Base-by-base conservation (phyloP, 2,329 filamentous ascomycete species). In the Fusarium oligoseptatum region DNA sequence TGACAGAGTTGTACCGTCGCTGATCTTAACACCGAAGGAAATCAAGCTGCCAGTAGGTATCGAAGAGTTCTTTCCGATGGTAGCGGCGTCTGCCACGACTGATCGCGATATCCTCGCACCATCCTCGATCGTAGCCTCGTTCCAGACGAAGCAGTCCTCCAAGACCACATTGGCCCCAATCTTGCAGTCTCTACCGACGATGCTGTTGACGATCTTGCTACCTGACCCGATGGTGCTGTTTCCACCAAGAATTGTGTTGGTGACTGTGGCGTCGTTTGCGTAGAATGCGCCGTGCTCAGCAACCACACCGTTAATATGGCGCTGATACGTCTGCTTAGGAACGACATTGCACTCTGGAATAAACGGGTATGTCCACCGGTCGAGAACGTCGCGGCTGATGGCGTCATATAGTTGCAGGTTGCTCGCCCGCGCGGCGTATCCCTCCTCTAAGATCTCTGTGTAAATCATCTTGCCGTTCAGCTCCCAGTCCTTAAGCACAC, bases 381-480 rank as follows among this genome's bases (percentile, higher is more conserved):
- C 91, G 15, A 97, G 87, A n/a, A 98, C 89, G 80, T 98, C 96
- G 78, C 91, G 93, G 82, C 92, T 95, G 64, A 99, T 91, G 34
- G 95, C 91, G 79, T 98, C 95, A 84, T 98, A 99, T 80, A 95
- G 92, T 79, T 94, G 93, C 27, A 98, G 87, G 79, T 95, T 97
- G 80, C 91, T 92, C 14, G 95, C 95, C 73, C 97, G 89, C 2
- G 95, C 95, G 2, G 95, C 94, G 80, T 98, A 99, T 68, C 94
- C 91, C 61, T 95, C 90, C 39, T 91, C 89, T 52, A 97, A 87
- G 73, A 98, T 92, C 78, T 98, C 93, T 3, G 95, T 93, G 81
- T 98, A 95, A 62, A 99, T 94, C n/a, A 95, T 95, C 85, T 98
- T 98, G 68, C 95, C 95, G 82, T 98, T 98, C 66, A 98, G 87